Conservation (phyloP, 495 filamentous ascomycete species). For the Rhizodiscina lignyota region DNA sequence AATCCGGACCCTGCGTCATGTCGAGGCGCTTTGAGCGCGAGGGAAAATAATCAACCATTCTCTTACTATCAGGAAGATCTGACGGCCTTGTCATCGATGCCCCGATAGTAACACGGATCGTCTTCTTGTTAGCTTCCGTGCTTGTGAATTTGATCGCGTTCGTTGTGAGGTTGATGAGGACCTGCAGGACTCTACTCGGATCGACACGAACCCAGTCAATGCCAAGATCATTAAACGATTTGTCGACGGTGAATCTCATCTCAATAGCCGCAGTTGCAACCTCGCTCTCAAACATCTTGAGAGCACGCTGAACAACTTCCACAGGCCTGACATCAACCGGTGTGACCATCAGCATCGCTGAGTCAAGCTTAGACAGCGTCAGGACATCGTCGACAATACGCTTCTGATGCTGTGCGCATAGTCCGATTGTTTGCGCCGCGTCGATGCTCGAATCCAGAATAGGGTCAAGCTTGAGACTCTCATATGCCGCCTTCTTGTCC, state of each 20-base stretch:
- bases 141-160: constrained; percentile 32
- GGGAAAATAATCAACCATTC: constrained; percentile 18
- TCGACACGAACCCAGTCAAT: constrained; percentile 57
- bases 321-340: constrained; percentile 52
- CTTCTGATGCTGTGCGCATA: constrained; percentile 64
- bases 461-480: constrained; percentile 9
- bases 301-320: constrained; percentile 43
- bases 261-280: constrained; percentile 49
- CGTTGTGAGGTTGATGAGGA: constrained; percentile 36
- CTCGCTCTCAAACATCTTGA: constrained; percentile 61
- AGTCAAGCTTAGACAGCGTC: constrained; percentile 71
- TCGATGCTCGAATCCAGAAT: constrained; percentile 48
- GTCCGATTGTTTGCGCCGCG: constrained; percentile 56
- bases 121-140: constrained; percentile 30
- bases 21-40: constrained; percentile 19
- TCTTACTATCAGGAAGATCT: constrained; percentile 21
- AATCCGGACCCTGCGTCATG: constrained; percentile 24
- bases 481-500: background rate
- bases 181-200: constrained; percentile 53
- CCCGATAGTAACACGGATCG: constrained; percentile 52
- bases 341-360: constrained; percentile 43
- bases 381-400: constrained; percentile 68
- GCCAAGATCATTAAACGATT: constrained; percentile 33
- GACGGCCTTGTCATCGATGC: constrained; percentile 29
- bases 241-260: constrained; percentile 41